These are phyloP conservation scores for Megacollybia platyphylla DNA, from an alignment of 1,284 basidiomycete species.

Conservation along the genomic window DNA sequence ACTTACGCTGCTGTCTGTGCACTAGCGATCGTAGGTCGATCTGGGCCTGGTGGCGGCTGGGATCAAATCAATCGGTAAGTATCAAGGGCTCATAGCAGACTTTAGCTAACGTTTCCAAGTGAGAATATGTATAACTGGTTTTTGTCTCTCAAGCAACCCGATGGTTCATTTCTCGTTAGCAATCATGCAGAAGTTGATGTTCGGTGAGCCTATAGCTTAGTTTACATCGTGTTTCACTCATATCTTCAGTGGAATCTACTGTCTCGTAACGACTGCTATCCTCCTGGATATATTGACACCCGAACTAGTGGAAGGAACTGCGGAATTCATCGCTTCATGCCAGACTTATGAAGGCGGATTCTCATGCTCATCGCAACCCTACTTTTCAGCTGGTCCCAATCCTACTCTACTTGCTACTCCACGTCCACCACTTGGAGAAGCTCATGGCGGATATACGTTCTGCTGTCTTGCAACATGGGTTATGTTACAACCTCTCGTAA, in stretches of 20 bases:
- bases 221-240: background rate
- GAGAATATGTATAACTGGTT: slow-evolving; percentile 80
- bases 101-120: slow-evolving; percentile 19
- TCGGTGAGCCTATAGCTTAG: slow-evolving; percentile 33
- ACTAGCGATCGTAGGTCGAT: slow-evolving; percentile 71
- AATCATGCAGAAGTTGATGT: slow-evolving; percentile 89
- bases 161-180: slow-evolving; percentile 91
- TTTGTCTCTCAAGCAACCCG: slow-evolving; percentile 84
- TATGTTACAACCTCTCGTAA: slow-evolving; percentile 50
- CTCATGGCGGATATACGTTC: slow-evolving; percentile 96
- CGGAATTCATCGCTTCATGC: slow-evolving; percentile 64
- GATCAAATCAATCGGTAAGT: slow-evolving; percentile 65
- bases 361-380: slow-evolving; percentile 71
- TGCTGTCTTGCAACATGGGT: slow-evolving; percentile 84
- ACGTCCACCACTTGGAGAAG: slow-evolving; percentile 74
- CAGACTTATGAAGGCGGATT: slow-evolving; percentile 99
- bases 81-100: background rate
- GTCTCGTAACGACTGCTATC: slow-evolving; percentile 28
- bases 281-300: slow-evolving; percentile 71
- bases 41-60: slow-evolving; percentile 72
- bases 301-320: slow-evolving; percentile 61
- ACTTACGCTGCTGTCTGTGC: slow-evolving; percentile 86
- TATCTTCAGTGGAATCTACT: slow-evolving; percentile 29
- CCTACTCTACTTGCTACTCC: slow-evolving; percentile 22
- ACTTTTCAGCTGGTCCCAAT: slow-evolving; percentile 21